phyloP scores from a whole-genome alignment of 306 rosid genomes.

The Gynostemma pentaphyllum region DNA sequence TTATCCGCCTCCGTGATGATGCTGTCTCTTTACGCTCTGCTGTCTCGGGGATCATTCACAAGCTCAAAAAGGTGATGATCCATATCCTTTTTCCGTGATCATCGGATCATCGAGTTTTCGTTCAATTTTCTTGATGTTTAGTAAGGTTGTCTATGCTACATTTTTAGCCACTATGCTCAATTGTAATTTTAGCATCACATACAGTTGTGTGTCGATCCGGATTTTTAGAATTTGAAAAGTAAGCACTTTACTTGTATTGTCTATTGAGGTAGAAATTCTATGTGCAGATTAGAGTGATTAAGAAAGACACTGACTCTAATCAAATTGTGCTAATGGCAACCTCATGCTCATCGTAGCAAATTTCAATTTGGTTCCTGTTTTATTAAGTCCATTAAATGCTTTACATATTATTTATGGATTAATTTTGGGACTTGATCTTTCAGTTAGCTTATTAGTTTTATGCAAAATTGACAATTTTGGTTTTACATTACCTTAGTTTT shows the following conservation, averaged over 20 bases:
- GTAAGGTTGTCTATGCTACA: too few relatives aligned
- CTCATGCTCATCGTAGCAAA: background rate
- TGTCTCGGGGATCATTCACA: constrained; percentile 72
- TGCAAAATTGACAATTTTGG: background rate
- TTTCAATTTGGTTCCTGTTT: background rate
- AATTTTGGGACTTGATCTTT: background rate
- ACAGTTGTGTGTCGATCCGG: too few relatives aligned
- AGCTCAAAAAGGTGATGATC: constrained; percentile 67
- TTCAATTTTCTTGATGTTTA: too few relatives aligned
- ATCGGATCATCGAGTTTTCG: too few relatives aligned
- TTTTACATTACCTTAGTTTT: background rate
- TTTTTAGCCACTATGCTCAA: background rate
- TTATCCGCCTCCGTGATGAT: constrained; percentile 84
- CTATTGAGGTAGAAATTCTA: background rate
- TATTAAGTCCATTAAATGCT: background rate
- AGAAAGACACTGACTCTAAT: background rate
- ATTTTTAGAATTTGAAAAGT: too few relatives aligned
- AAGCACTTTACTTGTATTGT: too few relatives aligned
- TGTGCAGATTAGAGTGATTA: background rate
- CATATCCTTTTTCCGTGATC: too few relatives aligned
- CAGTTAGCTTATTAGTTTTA: background rate
- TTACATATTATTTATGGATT: background rate
- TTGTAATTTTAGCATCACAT: background rate
- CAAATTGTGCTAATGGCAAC: background rate
- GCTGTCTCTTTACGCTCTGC: constrained; percentile 82